Conservation (phyloP, 805 yeast genomes). For the Starmerella roubikii region DNA sequence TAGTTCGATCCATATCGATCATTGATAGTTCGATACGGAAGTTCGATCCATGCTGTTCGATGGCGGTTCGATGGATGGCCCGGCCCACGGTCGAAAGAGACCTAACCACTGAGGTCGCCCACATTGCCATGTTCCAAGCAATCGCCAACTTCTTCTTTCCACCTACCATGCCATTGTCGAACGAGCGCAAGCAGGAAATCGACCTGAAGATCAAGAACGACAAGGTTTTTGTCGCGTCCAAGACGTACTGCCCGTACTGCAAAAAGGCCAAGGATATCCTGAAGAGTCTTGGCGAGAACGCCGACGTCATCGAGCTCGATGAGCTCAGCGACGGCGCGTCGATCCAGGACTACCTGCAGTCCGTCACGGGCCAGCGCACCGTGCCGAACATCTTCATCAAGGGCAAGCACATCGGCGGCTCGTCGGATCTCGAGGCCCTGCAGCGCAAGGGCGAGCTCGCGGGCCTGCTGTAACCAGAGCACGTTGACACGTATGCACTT, state of each 20-base stretch:
- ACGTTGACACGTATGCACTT: too few species aligned
- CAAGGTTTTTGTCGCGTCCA: constrained; percentile 70
- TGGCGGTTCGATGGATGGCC: too few species aligned
- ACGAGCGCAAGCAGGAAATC: constrained; percentile 29
- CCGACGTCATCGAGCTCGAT: constrained; percentile 25
- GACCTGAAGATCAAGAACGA: constrained; percentile 49
- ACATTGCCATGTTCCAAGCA: background rate
- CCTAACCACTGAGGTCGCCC: too few species aligned
- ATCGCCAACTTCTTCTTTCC: constrained; percentile 10
- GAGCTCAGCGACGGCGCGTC: constrained; percentile 53
- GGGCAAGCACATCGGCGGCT: constrained; percentile 92
- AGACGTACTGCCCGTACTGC: constrained; percentile 56
- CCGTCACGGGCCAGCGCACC: constrained; percentile 78
- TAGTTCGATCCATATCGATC: too few species aligned
- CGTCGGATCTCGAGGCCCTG: constrained; percentile 71
- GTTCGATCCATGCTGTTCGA: too few species aligned
- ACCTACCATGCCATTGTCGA: constrained; percentile 17
- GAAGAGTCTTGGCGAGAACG: constrained; percentile 29
- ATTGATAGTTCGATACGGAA: too few species aligned
- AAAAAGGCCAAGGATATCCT: constrained; percentile 36
- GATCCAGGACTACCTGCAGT: constrained; percentile 62
- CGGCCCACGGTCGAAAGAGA: too few species aligned
- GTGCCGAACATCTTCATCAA: constrained; percentile 87
- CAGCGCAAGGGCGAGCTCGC: constrained; percentile 48
- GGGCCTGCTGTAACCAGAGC: constrained; percentile 22